Evolutionary conservation across 2,329 filamentous ascomycete species (phyloP).

Genomic region (Stachybotrys elegans): DNA sequence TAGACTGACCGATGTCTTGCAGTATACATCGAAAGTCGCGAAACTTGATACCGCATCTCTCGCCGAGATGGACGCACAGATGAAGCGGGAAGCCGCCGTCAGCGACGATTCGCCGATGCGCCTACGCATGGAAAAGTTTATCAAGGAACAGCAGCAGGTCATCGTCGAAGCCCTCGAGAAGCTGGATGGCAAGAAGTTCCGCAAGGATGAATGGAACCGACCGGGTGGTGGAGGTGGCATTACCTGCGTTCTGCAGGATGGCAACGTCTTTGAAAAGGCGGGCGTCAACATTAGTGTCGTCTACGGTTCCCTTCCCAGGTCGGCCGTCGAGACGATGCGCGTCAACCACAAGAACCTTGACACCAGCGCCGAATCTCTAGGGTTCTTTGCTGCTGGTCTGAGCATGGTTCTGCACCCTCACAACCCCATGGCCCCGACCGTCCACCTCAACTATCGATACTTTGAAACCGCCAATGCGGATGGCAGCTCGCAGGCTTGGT

Average conservation of each 20-base stretch:
- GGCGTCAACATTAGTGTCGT: slow-evolving; percentile 94
- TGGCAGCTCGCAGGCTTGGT: slow-evolving; percentile 83
- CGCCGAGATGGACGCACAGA: slow-evolving; percentile 76
- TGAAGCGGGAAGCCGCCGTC: slow-evolving; percentile 66
- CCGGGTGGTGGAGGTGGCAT: slow-evolving; percentile 88
- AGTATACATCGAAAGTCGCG: no score
- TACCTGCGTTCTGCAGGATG: slow-evolving; percentile 91
- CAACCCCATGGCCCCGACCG: slow-evolving; percentile 96
- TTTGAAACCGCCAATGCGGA: slow-evolving; percentile 91
- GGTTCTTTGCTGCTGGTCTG: slow-evolving; percentile 92
- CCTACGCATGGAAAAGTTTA: slow-evolving; percentile 93
- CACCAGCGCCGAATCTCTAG: slow-evolving; percentile 71
- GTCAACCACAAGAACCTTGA: slow-evolving; percentile 90
- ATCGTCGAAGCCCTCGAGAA: slow-evolving; percentile 81
- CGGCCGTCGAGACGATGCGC: slow-evolving; percentile 89
- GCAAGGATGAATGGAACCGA: slow-evolving; percentile 79
- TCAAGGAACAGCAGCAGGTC: slow-evolving; percentile 84
- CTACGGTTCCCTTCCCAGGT: slow-evolving; percentile 81
- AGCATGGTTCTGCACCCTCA: slow-evolving; percentile 89
- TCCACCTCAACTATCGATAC: slow-evolving; percentile 97
- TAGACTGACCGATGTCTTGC: slow-evolving; percentile 6
- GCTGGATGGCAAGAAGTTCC: slow-evolving; percentile 79
- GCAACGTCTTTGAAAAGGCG: slow-evolving; percentile 96
- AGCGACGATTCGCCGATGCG: slow-evolving; percentile 86
- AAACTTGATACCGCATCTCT: slow-evolving; percentile 63